A percentile compares a stretch with the other conserved stretches of the same genome.
These are phyloP conservation scores for Fraxinus cuspidata DNA, from an alignment of 257 asterid genomes.

Conservation along the genomic window DNA sequence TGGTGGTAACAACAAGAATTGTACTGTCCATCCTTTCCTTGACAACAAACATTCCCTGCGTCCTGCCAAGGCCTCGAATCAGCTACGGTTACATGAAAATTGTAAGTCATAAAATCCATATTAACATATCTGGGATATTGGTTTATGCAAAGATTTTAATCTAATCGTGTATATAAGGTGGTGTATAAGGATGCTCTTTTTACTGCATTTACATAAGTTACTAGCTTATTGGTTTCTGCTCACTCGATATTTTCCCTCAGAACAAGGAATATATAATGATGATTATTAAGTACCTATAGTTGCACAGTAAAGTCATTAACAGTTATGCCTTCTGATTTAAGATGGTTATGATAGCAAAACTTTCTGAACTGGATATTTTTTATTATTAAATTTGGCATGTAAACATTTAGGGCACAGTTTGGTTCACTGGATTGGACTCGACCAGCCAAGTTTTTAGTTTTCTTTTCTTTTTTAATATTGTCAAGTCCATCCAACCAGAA, in stretches of 20 bases:
- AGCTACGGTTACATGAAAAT: conserved; percentile 62
- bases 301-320: neutral
- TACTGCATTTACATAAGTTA: neutral
- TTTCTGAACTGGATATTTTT: no score
- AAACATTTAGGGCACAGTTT: no score
- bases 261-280: neutral
- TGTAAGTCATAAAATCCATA: conserved; percentile 46
- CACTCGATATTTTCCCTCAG: neutral
- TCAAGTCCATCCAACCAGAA: neutral
- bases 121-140: neutral
- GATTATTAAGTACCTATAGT: neutral
- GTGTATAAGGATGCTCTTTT: neutral
- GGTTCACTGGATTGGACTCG: neutral
- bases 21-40: conserved; percentile 49
- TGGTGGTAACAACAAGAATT: conserved; percentile 56
- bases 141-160: neutral
- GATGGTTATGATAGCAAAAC: neutral
- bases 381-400: no score
- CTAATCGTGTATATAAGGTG: neutral
- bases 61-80: conserved; percentile 57
- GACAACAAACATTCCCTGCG: conserved; percentile 46
- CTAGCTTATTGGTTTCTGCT: neutral
- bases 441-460: no score
- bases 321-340: neutral
- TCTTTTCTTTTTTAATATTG: neutral